Evolutionary conservation across 345 rosid species (phyloP).

Genomic region (Murraya koenigii): DNA sequence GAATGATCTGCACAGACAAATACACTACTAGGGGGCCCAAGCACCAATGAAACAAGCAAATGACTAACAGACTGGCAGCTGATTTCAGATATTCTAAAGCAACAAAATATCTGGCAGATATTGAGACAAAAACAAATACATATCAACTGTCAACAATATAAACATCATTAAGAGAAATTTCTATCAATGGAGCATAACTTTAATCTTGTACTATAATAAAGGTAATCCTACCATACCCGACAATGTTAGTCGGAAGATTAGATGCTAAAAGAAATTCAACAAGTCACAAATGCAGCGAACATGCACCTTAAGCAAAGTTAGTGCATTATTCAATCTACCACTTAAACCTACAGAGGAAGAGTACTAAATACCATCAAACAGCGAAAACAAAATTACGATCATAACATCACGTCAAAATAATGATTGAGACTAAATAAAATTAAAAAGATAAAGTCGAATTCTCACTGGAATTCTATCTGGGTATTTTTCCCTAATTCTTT

Average conservation of each 20-base stretch:
- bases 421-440: background rate
- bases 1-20: background rate
- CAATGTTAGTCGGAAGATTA: background rate
- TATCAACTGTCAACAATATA: background rate
- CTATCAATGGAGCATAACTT: background rate
- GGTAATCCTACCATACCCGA: background rate
- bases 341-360: background rate
- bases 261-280: background rate
- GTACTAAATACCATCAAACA: background rate
- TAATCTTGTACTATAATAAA: background rate
- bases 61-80: background rate
- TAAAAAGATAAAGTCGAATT: background rate
- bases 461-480: constrained; percentile 76
- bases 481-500: constrained; percentile 66
- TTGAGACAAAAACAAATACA: background rate
- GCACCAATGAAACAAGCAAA: background rate
- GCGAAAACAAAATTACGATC: background rate
- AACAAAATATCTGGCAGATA: background rate
- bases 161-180: background rate
- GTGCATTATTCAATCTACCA: background rate
- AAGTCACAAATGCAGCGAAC: background rate
- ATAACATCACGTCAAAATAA: background rate
- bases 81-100: background rate
- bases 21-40: background rate
- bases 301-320: background rate